phyloP scores from a whole-genome alignment of 768 basidiomycete species.

The Boletus barrowsii region DNA sequence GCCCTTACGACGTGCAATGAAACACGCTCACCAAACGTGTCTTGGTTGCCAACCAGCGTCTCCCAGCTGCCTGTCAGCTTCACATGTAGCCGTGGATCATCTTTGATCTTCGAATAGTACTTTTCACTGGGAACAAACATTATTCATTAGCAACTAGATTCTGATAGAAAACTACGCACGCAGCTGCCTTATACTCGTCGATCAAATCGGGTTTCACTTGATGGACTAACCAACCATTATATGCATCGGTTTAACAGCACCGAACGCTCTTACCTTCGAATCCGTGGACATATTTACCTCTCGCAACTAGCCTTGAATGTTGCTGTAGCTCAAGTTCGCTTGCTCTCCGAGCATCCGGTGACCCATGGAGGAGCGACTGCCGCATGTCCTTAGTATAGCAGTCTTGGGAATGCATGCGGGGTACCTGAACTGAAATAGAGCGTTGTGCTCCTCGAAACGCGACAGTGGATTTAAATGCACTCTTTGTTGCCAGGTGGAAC shows the following conservation, averaged over 20 bases:
- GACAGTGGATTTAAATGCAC: constrained; percentile 8
- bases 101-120: constrained; percentile 80
- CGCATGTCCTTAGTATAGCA: constrained; percentile 26
- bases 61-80: constrained; percentile 96
- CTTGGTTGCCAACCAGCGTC: constrained; percentile 83
- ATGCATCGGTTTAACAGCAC: not conserved
- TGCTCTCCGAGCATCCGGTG: constrained; percentile 80
- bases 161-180: constrained; percentile 48
- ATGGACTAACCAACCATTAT: constrained; percentile 55
- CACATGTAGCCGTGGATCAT: constrained; percentile 68
- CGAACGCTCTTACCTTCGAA: constrained; percentile 60
- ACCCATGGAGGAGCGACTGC: constrained; percentile 91
- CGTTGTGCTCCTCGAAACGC: constrained; percentile 35
- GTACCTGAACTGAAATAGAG: constrained; percentile 64
- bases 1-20: not conserved
- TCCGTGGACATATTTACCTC: constrained; percentile 92
- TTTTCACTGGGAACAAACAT: constrained; percentile 51
- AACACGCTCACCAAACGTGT: constrained; percentile 66
- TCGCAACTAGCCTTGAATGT: constrained; percentile 84
- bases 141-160: not conserved
- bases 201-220: constrained; percentile 77
- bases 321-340: constrained; percentile 75
- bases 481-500: constrained; percentile 21
- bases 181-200: constrained; percentile 84
- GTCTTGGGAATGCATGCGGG: constrained; percentile 18